A percentile compares a stretch with the other conserved stretches of the same genome.
Conservation (phyloP, 2,329 filamentous ascomycete species). For the Mycogone perniciosa region DNA sequence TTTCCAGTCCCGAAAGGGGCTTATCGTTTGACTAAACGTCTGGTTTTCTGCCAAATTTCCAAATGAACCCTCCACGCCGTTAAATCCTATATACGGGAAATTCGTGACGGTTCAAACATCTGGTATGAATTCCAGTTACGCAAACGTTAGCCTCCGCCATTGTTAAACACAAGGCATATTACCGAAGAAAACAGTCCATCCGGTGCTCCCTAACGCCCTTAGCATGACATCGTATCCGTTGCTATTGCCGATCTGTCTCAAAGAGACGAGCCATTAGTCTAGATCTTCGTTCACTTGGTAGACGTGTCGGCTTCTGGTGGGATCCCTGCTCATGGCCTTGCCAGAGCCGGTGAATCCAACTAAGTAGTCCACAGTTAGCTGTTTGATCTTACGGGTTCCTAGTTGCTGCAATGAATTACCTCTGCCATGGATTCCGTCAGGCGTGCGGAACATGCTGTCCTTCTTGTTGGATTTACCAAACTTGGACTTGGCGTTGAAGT, state of each 20-base stretch:
- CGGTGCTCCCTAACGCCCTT: slow-evolving; percentile 17
- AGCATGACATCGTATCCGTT: neutral
- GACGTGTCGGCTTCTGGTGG: slow-evolving; percentile 72
- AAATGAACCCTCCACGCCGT: neutral
- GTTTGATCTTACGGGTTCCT: neutral
- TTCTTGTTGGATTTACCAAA: slow-evolving; percentile 65
- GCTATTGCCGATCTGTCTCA: slow-evolving; percentile 19
- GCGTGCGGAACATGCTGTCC: slow-evolving; percentile 95
- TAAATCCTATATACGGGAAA: slow-evolving; percentile 11
- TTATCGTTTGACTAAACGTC: slow-evolving; percentile 5
- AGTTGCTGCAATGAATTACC: slow-evolving; percentile 46
- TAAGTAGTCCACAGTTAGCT: slow-evolving; percentile 30
- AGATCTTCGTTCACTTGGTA: slow-evolving; percentile 73
- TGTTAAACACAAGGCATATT: slow-evolving; percentile 28
- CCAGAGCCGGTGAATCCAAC: slow-evolving; percentile 96
- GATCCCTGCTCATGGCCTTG: slow-evolving; percentile 91
- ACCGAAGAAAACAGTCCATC: slow-evolving; percentile 25
- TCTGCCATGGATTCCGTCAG: slow-evolving; percentile 77
- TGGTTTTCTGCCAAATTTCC: slow-evolving; percentile 4
- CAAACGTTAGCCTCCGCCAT: slow-evolving; percentile 39
- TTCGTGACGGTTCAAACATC: slow-evolving; percentile 11
- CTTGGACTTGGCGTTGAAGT: slow-evolving; percentile 77
- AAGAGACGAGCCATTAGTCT: slow-evolving; percentile 44
- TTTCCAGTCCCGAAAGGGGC: slow-evolving; percentile 6
- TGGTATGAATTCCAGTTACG: slow-evolving; percentile 11